These are phyloP conservation scores for Rhodotorula sp. DNA, from an alignment of 1,284 basidiomycete genomes.

Conservation along the genomic window DNA sequence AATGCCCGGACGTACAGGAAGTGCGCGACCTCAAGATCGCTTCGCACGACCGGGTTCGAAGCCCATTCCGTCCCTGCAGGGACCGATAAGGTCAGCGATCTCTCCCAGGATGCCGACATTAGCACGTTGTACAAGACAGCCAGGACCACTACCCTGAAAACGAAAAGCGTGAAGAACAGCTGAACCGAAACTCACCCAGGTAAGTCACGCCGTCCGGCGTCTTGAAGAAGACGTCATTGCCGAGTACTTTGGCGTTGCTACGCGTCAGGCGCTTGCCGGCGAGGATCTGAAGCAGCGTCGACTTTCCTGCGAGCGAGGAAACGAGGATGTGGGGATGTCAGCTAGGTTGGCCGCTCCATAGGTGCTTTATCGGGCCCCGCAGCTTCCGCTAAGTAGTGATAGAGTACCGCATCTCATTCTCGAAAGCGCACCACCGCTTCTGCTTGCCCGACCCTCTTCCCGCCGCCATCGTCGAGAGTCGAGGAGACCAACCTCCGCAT, in stretches of 20 bases:
- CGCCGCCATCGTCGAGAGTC: not conserved
- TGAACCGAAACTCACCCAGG: conserved; percentile 67
- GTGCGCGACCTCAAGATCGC: conserved; percentile 83
- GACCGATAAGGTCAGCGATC: not conserved
- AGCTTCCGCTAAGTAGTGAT: no score
- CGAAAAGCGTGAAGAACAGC: not conserved
- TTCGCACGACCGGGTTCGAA: conserved; percentile 92
- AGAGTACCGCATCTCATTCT: no score
- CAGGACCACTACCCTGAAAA: not conserved
- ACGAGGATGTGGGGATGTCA: not conserved
- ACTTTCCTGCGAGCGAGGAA: conserved; percentile 67
- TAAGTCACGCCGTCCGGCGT: conserved; percentile 72
- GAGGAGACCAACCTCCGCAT: not conserved
- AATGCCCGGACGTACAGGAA: conserved; percentile 60
- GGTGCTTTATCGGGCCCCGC: no score
- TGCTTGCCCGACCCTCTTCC: not conserved
- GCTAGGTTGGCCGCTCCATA: not conserved
- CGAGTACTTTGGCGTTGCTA: conserved; percentile 66
- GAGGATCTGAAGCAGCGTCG: conserved; percentile 87
- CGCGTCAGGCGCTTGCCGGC: conserved; percentile 85
- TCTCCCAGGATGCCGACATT: no score
- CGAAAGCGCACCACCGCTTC: not conserved
- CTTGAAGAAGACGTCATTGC: conserved; percentile 74
- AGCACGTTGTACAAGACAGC: no score
- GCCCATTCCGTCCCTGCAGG: conserved; percentile 60